Percentiles rank a stretch among this genome's conserved stretches.
These are phyloP conservation scores for Mortierella hygrophila DNA, from an alignment of 192 early-diverging fungal genomes.

Conservation along the genomic window DNA sequence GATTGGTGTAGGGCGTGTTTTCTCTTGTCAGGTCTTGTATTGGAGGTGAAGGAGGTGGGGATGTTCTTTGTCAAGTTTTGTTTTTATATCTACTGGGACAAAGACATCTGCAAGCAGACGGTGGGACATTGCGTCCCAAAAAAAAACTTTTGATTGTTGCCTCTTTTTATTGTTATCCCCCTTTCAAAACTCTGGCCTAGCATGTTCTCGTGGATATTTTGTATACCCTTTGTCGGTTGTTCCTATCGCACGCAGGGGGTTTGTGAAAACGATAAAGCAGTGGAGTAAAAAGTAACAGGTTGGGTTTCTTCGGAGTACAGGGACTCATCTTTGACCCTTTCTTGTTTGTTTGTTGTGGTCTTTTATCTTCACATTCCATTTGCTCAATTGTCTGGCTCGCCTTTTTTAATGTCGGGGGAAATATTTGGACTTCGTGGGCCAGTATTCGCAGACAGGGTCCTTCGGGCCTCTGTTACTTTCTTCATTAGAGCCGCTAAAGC, in stretches of 20 bases:
- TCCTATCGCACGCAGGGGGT: background rate
- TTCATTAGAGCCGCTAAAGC: background rate
- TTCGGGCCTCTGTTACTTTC: background rate
- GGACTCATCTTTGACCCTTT: background rate
- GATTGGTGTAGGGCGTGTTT: background rate
- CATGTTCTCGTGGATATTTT: background rate
- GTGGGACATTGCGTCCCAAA: background rate
- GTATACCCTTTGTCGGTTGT: background rate
- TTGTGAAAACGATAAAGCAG: background rate
- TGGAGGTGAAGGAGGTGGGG: background rate
- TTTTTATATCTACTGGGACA: background rate
- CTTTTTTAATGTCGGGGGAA: background rate
- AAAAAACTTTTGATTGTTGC: background rate
- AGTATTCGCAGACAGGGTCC: background rate
- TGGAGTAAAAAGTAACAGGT: background rate
- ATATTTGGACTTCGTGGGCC: conserved; percentile 5
- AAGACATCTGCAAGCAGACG: background rate
- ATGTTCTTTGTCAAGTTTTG: background rate
- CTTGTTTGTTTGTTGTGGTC: background rate
- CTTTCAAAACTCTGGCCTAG: conserved; percentile 1
- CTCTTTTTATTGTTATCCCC: background rate
- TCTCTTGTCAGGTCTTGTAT: background rate
- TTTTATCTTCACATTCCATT: background rate
- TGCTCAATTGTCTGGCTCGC: background rate
- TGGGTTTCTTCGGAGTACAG: background rate